These are phyloP conservation scores for Lactarius psammicola DNA, from an alignment of 768 basidiomycete species.

Conservation along the genomic window DNA sequence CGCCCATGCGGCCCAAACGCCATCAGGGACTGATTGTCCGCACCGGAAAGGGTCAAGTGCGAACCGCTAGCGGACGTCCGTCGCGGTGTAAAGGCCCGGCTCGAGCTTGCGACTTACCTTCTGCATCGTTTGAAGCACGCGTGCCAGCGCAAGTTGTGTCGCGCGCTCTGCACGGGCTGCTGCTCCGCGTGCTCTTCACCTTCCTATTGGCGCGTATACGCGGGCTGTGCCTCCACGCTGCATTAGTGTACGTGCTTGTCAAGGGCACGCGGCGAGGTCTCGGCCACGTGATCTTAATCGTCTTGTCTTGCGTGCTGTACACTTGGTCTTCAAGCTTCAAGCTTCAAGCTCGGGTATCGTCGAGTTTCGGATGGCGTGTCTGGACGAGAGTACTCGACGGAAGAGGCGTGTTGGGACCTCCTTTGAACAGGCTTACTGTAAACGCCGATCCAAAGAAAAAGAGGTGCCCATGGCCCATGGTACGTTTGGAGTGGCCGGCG, in stretches of 20 bases:
- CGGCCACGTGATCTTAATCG: conserved; percentile 17
- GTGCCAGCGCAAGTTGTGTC: conserved; percentile 2
- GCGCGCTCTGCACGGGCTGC: conserved; percentile 14
- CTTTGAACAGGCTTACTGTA: not conserved
- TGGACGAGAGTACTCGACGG: conserved; percentile 16
- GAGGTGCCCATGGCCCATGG: too few species aligned
- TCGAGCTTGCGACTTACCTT: conserved; percentile 17
- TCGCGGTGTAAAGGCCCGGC: conserved; percentile 23
- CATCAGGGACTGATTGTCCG: conserved; percentile 22
- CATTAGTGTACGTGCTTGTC: conserved; percentile 25
- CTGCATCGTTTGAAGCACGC: not conserved
- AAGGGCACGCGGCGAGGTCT: not conserved
- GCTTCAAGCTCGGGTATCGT: conserved; percentile 8
- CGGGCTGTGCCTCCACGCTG: conserved; percentile 19
- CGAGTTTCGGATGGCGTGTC: conserved; percentile 16
- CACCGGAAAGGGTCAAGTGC: conserved; percentile 26
- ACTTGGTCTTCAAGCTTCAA: conserved; percentile 26
- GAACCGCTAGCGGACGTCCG: conserved; percentile 26
- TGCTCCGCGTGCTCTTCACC: conserved; percentile 10
- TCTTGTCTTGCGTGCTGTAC: conserved; percentile 28
- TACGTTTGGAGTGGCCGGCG: too few species aligned
- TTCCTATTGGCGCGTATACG: conserved; percentile 7
- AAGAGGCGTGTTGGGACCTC: conserved; percentile 17
- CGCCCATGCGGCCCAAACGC: conserved; percentile 26
- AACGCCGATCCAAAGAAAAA: not conserved